phyloP scores from a whole-genome alignment of 768 basidiomycete species.

The Boletales sp. region DNA sequence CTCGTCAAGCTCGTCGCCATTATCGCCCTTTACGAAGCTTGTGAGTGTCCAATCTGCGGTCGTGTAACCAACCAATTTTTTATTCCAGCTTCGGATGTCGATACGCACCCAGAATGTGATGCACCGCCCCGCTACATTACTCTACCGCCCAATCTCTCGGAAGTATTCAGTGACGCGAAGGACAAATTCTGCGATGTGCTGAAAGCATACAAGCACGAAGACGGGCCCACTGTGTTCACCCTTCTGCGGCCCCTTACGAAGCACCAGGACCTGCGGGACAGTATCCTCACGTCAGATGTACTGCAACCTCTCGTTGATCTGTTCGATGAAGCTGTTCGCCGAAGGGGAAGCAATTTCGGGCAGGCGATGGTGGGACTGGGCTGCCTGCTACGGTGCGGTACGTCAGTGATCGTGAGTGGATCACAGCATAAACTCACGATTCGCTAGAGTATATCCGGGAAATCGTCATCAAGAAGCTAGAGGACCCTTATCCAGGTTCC shows the following conservation, averaged over 20 bases:
- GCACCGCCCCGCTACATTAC: no score
- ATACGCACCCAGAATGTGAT: no score
- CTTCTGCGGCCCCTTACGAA: conserved; percentile 4
- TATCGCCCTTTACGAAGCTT: no score
- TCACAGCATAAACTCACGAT: no score
- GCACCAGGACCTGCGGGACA: conserved; percentile 7
- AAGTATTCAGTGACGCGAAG: no score
- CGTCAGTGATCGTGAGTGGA: no score
- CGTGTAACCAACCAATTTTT: not conserved
- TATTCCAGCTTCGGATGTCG: conserved; percentile 1
- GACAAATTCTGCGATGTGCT: conserved; percentile 8
- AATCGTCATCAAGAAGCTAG: no score
- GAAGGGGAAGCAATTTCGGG: conserved; percentile 4
- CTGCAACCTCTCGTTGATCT: conserved; percentile 8
- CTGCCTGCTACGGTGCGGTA: conserved; percentile 6
- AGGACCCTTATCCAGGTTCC: no score
- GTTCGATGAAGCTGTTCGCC: conserved; percentile 10
- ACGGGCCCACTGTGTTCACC: conserved; percentile 3
- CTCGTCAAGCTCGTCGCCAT: no score
- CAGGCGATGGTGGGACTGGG: conserved; percentile 17
- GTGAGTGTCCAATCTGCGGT: no score
- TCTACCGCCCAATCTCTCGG: no score
- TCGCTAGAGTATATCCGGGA: no score
- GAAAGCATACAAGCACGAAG: conserved; percentile 8
- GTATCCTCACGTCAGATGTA: conserved; percentile 6